Conservation (phyloP, 176 grass and related monocot genomes). For the Triticum aestivum region IWGSC_CS_RefSeq_v2.1 NC_057810.1:466084355-466084854, state of each 20-base stretch:
- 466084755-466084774: background rate
- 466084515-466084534: background rate
- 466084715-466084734: background rate
- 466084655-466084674: background rate
- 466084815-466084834: background rate
- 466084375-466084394: background rate
- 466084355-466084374: background rate
- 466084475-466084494: constrained; percentile 34
- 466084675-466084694: background rate
- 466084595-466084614: background rate
- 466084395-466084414: background rate
- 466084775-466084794: background rate
- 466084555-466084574: background rate
- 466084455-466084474: constrained; percentile 26
- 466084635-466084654: background rate
- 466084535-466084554: background rate
- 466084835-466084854: background rate
- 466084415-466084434: constrained; percentile 31
- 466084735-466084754: background rate
- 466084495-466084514: background rate
- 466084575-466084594: background rate
- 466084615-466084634: background rate
- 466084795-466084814: background rate
- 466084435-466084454: constrained; percentile 14
- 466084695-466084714: background rate